Evolutionary conservation across 2,329 filamentous ascomycete species (phyloP).

Genomic region (Penicillium sp.): DNA sequence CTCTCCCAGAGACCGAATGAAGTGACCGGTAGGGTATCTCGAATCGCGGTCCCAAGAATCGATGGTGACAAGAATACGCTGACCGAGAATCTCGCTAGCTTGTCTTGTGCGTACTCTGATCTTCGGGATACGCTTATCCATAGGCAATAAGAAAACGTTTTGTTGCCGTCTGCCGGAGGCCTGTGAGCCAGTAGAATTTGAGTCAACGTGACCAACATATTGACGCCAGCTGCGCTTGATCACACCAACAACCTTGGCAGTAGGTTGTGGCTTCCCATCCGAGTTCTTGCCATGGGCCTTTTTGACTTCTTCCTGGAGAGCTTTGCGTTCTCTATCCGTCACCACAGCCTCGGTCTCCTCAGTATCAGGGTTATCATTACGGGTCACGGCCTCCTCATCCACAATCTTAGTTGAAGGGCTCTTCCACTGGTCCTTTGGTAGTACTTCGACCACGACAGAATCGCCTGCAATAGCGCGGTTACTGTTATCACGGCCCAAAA

Average conservation of each 20-base stretch:
- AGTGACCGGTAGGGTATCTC: constrained; percentile 87
- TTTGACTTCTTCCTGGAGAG: constrained; percentile 87
- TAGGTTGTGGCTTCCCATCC: constrained; percentile 81
- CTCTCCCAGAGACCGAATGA: constrained; percentile 88
- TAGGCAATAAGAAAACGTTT: constrained; percentile 90
- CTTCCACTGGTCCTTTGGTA: constrained; percentile 96
- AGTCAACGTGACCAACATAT: constrained; percentile 94
- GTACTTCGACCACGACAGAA: constrained; percentile 85
- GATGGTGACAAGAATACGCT: constrained; percentile 88
- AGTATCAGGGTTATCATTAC: constrained; percentile 87
- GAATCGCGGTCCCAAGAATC: constrained; percentile 95
- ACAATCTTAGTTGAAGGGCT: constrained; percentile 92
- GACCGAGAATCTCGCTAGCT: constrained; percentile 81
- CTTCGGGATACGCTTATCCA: constrained; percentile 98
- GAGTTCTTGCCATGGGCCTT: constrained; percentile 73
- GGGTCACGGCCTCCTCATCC: constrained; percentile 87
- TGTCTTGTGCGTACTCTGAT: constrained; percentile 90
- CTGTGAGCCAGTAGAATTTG: constrained; percentile 73
- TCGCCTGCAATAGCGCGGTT: constrained; percentile 92
- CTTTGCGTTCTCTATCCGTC: constrained; percentile 82
- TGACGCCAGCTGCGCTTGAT: constrained; percentile 97
- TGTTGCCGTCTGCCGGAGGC: constrained; percentile 81
- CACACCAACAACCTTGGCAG: constrained; percentile 85
- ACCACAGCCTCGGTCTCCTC: constrained; percentile 74
- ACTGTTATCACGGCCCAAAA: constrained; percentile 92